Base-by-base conservation (phyloP, 306 rosid species). In the Lathyrus oleraceus region DNA sequence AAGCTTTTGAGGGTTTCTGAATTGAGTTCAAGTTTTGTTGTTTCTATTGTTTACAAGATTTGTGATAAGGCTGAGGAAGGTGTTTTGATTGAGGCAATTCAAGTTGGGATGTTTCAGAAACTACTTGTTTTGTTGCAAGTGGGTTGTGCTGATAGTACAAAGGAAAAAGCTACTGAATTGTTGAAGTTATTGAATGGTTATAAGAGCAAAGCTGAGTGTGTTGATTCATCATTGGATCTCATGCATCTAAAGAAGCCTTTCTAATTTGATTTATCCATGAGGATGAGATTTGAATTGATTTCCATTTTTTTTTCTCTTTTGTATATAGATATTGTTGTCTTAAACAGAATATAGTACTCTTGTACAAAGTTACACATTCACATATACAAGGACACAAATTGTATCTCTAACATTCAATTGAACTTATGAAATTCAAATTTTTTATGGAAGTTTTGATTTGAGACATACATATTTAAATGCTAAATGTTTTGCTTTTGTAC, bases 51-150 rank as follows among this genome's bases (percentile, higher is more conserved):
- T 35, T 90, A 88, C 93, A 88, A 90, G 86, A 76, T 92, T 11
- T 83, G 85, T 78, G 72, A 57, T 5, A 82, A 81, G 65, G 79
- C 45, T 3, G 75, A 77, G 12, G 85, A 77, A 25, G 81, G 77
- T 5, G 52, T 79, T 58, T 48, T 87, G 61, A 49, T 85, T 38
- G 96, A 88, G 79, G 89, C 93, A 6, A 67, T 87, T 80, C 92
- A 85, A 72, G 78, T 81, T 58, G 96, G 92, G 21, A 88, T 84
- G 17, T 86, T 90, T 60, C 89, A 90, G 78, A 92, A 92, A 79
- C 76, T 90, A 3, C 80, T 92, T 83, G 86, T 92, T 74, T n/a
- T 90, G 68, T 76, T 92, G 84, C 98, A 92, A 74, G 85, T 92
- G 15, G 96, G 98, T 2, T 88, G 92, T 74, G 81, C 49, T 15